Evolutionary conservation across 306 rosid species (phyloP).

Genomic region (Astragalus membranaceus): DNA sequence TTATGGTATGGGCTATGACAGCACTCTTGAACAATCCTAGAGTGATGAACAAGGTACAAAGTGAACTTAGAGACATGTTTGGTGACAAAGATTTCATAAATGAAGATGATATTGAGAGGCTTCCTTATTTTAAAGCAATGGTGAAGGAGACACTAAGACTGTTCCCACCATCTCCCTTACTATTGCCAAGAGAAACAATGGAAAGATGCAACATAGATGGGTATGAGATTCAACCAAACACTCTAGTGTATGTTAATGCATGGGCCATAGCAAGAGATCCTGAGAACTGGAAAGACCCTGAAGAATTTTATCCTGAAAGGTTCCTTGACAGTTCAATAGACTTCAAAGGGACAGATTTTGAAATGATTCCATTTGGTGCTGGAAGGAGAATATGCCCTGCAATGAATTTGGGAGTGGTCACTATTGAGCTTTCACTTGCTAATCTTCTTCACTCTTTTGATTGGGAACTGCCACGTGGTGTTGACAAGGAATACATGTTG

Average conservation of each 20-base stretch:
- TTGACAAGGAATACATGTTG: neutral
- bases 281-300: neutral
- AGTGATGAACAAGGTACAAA: neutral
- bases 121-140: neutral
- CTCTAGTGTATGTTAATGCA: neutral
- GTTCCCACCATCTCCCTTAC: neutral
- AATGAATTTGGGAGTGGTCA: neutral
- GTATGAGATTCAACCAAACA: neutral
- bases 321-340: neutral
- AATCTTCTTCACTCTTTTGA: neutral
- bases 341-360: neutral
- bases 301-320: neutral
- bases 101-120: neutral
- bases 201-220: neutral
- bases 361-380: neutral
- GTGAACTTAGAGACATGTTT: neutral
- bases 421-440: neutral
- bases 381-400: neutral
- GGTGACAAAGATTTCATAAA: neutral
- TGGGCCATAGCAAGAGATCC: neutral
- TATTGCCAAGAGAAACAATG: neutral
- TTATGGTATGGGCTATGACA: neutral
- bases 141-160: neutral
- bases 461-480: neutral
- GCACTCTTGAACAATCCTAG: neutral